Base-by-base conservation (phyloP, 2,329 filamentous ascomycete genomes). In the Cladobotryum mycophilum region DNA sequence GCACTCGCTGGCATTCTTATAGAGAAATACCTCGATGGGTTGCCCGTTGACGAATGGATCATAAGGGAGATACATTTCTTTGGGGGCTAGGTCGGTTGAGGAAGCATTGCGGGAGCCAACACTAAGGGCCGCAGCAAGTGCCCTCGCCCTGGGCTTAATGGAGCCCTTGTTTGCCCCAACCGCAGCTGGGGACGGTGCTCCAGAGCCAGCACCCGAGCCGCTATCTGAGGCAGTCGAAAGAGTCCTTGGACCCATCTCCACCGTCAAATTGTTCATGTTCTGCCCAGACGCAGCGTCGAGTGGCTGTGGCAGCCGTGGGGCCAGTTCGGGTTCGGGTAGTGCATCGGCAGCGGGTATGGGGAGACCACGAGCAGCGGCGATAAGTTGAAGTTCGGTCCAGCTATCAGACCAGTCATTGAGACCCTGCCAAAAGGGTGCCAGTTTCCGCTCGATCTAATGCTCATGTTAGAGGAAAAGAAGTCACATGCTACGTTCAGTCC, bases 361-460 rank as follows among this genome's bases (percentile, higher is more conserved):
- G 50, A 95, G 78, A 17, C 89, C 91, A 62, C 89, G 83, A 45
- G 86, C 93, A 20, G 89, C 90, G 51, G 92, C 90, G 60, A 96
- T 82, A n/a, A 99, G 81, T 69, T 99, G 93, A 68, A 93, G 85
- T 63, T 99, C 93, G 12, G 89, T 87, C 93, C 93, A 99, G 47
- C 82, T 87, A 18, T 88, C 81, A 14, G 85, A 86, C 67, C 93
- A 89, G 67, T 97, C 91, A 56, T 96, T 86, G 4, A 99, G 74
- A 5, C 93, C 93, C 64, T 86, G 85, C 90, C 92, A 99, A 67
- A 99, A 99, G 0, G 93, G 93, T 40, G 93, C 93, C 55, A 99
- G 71, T 55, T 87, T 85, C 59, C 93, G 81, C 70, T 99, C 93
- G 65, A 99, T 90, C 92, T 97, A 55, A 41, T 54, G 9, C 34